Evolutionary conservation across 148 eudicot species (phyloP), one percentile per base, ranked within the genome.

Genomic region (Diospyros lotus): DNA sequence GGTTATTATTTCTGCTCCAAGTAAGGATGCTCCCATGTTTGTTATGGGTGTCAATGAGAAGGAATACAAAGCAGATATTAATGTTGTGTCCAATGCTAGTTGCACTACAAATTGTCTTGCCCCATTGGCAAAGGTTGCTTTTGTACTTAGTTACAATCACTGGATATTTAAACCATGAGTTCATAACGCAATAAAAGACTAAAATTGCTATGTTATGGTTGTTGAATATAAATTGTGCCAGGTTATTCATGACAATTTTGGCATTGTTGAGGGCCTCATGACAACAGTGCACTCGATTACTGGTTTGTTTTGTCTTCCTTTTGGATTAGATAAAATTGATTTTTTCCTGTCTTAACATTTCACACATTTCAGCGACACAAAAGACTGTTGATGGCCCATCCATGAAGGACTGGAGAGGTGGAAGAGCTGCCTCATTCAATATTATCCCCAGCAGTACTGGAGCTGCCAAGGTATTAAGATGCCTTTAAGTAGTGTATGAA

Each of bases 71-170:
- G 74, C 88, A 7, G 85, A 88, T 7, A 68, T 85, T 54, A 59
- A 88, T 82, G 82, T 91, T 55, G 90, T 89, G 41, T 88, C 89
- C 45, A 91, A 89, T 78, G 97, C 94, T 78, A 86, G 90, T 61
- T 89, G 97, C 86, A 91, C 93, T 14, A 91, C 93, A 51, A 89
- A 91, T 77, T 89, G 93, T 77, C 97, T 91, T 79, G 97, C 97
- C 78, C 88, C 88, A 52, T 79, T 91, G n/a, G 96, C 90, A 73
- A 89, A 91, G 91, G 96, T 90, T 75, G 2, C 42, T 41, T 44
- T 15, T 2, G 4, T 8, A 46, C 45, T 58, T 39, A 44, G 38
- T n/a, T 54, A 40, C 2, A 51, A 40, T 64, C 14, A 5, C 4
- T 78, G 44, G 46, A 8, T 8, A 45, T 41, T 64, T 2, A 63